Conservation (phyloP, 768 basidiomycete genomes). For the Lentinula sp. region DNA sequence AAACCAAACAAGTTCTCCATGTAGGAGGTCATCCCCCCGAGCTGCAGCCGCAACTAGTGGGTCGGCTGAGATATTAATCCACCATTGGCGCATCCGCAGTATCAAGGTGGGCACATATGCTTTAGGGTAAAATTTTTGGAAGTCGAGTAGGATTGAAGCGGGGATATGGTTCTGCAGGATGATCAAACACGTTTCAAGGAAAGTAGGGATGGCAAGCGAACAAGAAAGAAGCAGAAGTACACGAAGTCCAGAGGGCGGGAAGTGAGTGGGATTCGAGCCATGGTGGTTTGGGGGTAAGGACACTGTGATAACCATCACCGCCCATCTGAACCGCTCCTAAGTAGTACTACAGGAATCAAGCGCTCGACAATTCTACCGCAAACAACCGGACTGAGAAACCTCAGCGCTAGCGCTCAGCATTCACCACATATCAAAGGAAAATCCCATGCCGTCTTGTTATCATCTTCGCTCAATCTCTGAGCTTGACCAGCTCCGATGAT, state of each 20-base stretch:
- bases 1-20: slow-evolving; percentile 26
- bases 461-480: not conserved
- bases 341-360: not conserved
- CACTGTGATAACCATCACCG: not conserved
- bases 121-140: slow-evolving; percentile 60
- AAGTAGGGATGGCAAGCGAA: slow-evolving; percentile 19
- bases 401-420: not conserved
- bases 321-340: not conserved
- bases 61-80: slow-evolving; percentile 56
- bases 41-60: slow-evolving; percentile 54
- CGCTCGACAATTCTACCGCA: not conserved
- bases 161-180: slow-evolving; percentile 51
- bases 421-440: not conserved
- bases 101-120: slow-evolving; percentile 43
- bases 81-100: slow-evolving; percentile 37
- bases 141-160: slow-evolving; percentile 63
- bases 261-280: not conserved
- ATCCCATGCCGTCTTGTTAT: not conserved
- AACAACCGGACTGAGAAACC: not conserved
- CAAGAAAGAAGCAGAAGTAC: slow-evolving; percentile 70
- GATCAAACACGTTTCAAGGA: not conserved
- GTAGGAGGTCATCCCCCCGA: slow-evolving; percentile 29
- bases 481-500: not conserved
- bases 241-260: slow-evolving; percentile 56
- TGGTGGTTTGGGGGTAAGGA: not conserved